A percentile compares a stretch with the other conserved stretches of the same genome.
These are phyloP conservation scores for Cudoniella acicularis DNA, from an alignment of 495 filamentous ascomycete species.

Conservation along the genomic window DNA sequence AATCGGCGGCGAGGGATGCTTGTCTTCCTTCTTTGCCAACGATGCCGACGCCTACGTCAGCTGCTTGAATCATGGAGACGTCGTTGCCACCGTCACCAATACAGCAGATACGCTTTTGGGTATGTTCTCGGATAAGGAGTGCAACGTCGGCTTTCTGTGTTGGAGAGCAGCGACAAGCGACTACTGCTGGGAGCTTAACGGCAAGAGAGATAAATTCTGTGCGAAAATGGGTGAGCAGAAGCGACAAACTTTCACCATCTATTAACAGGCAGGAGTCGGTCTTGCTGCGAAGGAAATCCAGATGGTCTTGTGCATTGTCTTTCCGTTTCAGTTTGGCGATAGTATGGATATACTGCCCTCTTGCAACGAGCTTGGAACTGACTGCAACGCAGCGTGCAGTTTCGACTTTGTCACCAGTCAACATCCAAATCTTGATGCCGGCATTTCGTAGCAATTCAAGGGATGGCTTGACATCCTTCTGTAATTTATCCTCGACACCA, in stretches of 20 bases:
- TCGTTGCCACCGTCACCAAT: constrained; percentile 99
- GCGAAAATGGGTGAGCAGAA: constrained; percentile 79
- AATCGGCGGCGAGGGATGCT: constrained; percentile 91
- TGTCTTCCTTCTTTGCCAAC: constrained; percentile 97
- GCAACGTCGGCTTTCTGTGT: constrained; percentile 97
- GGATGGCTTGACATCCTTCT: constrained; percentile 90
- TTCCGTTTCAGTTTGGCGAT: constrained; percentile 78
- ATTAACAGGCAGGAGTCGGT: constrained; percentile 87
- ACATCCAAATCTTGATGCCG: constrained; percentile 99
- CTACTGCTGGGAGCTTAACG: constrained; percentile 83
- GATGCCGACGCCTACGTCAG: constrained; percentile 96
- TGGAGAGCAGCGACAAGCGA: constrained; percentile 95
- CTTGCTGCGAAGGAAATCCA: constrained; percentile 85
- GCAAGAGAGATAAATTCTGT: constrained; percentile 84
- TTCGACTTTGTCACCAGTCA: constrained; percentile 98
- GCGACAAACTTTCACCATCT: constrained; percentile 82
- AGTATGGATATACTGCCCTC: constrained; percentile 94
- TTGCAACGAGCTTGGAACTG: constrained; percentile 86
- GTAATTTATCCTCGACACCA: constrained; percentile 95
- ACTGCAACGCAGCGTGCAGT: constrained; percentile 97
- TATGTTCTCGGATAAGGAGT: constrained; percentile 83
- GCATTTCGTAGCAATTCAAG: constrained; percentile 94
- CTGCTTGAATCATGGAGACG: constrained; percentile 98
- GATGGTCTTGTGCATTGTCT: constrained; percentile 74
- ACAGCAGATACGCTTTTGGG: constrained; percentile 89